Base-by-base conservation (phyloP, 139 green algal genomes). In the Dunaliella primolecta region DNA sequence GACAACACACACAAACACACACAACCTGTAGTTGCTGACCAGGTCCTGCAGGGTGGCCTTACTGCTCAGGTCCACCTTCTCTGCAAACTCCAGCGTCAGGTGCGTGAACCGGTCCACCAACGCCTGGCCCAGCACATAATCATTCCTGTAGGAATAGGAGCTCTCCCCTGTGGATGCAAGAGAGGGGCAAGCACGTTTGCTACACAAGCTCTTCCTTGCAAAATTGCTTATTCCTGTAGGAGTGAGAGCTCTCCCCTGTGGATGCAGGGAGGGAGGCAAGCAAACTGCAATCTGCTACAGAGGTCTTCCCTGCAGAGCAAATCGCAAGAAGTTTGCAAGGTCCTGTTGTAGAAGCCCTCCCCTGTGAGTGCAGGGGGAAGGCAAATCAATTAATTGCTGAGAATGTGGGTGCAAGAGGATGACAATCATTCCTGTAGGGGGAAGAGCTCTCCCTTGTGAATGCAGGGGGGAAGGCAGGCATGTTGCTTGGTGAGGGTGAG, bases 101-200 rank as follows among this genome's bases (percentile, higher is more conserved):
- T 86, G 81, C 3, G 88, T 89, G 37, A 91, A 91, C 29, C 85
- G 85, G 83, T 91, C 88, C 11, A 88, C 75, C 0, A 89, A 64
- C 25, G 85, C 80, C 32, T 87, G 29, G 0, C 88, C 88, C 76
- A 91, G 38, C 32, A 81, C 35, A 2, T 36, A 78, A 70, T 91
- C 88, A 21, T 84, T 84, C 35, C 75, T 81, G 81, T 88, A 87
- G 24, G 84, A 84, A 34, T 85, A 86, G 37, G 83, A 87, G 37
- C 82, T 85, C 81, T 91, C 24, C 0, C 77, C 88, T 91, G 84
- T 31, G 75, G 3, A 3, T 29, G 1, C n/a, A n/a, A n/a, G n/a
- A 70, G 33, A 36, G 36, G 31, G 34, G 31, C 36, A 30, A 82
- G 2, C 36, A 30, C 11, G 7, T n/a, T n/a, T n/a, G n/a, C n/a